phyloP scores from a whole-genome alignment of 805 yeast genomes.

The Kluyveromyces aestuarii region DNA sequence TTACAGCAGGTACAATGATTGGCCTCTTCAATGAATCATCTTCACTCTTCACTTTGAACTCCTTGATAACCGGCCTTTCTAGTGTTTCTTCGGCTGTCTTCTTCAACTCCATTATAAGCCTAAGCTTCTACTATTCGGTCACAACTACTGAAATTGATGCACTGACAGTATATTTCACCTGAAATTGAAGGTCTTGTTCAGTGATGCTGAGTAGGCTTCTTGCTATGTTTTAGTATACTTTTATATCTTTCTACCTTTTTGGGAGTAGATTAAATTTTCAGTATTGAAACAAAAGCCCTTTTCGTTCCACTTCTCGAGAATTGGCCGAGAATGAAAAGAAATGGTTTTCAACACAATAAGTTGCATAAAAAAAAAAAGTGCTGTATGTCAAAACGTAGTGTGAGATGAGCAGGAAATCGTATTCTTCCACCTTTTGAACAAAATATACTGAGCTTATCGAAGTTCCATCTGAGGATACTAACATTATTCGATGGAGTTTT shows the following conservation, averaged over 20 bases:
- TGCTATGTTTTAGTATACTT: no score
- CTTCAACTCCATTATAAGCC: neutral
- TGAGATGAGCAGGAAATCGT: neutral
- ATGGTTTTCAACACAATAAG: neutral
- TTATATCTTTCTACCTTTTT: neutral
- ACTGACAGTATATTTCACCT: no score
- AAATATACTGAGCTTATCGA: neutral
- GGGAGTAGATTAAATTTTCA: no score
- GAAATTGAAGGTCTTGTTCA: no score
- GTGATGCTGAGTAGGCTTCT: no score
- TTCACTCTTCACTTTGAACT: slow-evolving; percentile 2
- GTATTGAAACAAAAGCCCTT: neutral
- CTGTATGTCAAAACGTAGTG: neutral
- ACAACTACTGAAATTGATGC: no score
- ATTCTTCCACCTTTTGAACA: no score
- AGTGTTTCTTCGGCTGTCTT: neutral
- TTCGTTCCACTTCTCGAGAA: neutral
- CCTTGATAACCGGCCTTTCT: neutral
- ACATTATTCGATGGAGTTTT: slow-evolving; percentile 22
- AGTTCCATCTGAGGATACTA: no score
- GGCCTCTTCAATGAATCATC: slow-evolving; percentile 22
- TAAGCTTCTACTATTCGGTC: neutral
- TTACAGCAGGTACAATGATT: slow-evolving; percentile 46
- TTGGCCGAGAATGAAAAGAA: neutral
- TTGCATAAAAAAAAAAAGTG: no score